phyloP scores from a whole-genome alignment of 179 eudicot genomes.

The Sideroxylon spinosum region DNA sequence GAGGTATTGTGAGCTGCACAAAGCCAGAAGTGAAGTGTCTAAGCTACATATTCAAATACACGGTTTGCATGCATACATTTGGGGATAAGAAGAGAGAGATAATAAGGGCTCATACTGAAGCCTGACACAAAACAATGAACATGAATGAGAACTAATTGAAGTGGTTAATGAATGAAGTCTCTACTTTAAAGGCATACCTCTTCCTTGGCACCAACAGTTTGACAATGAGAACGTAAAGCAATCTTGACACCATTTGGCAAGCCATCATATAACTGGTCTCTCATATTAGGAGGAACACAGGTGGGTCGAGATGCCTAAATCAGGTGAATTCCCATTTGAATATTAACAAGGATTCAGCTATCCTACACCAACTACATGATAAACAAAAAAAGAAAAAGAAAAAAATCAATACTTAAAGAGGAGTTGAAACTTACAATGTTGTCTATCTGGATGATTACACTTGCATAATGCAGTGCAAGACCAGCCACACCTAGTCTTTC shows the following conservation, averaged over 20 bases:
- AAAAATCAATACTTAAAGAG: no score
- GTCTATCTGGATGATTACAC: conserved; percentile 80
- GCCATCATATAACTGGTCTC: conserved; percentile 77
- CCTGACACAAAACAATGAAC: no score
- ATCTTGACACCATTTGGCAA: conserved; percentile 73
- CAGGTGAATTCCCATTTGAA: not conserved
- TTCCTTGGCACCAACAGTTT: conserved; percentile 35
- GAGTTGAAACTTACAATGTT: conserved; percentile 62
- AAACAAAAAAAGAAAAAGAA: no score
- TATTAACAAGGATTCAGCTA: not conserved
- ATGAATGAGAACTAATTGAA: no score
- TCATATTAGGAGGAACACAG: conserved; percentile 74
- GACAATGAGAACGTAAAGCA: conserved; percentile 56
- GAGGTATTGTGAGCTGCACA: conserved; percentile 65
- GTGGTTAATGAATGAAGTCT: not conserved
- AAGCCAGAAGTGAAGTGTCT: not conserved
- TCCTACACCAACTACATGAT: not conserved
- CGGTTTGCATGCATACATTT: not conserved
- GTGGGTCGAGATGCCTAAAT: conserved; percentile 82
- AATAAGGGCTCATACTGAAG: no score
- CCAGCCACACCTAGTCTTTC: conserved; percentile 81
- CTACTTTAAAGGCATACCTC: conserved; percentile 38
- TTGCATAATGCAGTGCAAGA: conserved; percentile 96
- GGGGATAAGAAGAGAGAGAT: not conserved
- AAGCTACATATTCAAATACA: conserved; percentile 12